Percentiles rank a stretch among this genome's conserved stretches.
Evolutionary conservation across 768 basidiomycete species (phyloP).

Genomic region (Cytidiella melzeri): DNA sequence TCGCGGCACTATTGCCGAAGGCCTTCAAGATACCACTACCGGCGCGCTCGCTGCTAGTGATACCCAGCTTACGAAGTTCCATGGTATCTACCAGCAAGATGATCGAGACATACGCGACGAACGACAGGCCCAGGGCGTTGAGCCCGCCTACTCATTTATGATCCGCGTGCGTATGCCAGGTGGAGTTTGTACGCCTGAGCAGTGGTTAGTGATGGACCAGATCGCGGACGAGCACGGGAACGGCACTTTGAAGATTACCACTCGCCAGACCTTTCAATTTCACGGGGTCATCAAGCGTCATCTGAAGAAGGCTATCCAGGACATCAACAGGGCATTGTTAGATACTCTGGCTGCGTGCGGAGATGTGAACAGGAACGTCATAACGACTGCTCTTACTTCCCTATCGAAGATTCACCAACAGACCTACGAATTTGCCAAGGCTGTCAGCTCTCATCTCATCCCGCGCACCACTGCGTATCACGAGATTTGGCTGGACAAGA

Average conservation of each 20-base stretch:
- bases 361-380: constrained; percentile 95
- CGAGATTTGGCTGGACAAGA: constrained; percentile 99
- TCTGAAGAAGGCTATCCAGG: constrained; percentile 93
- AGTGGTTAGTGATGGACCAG: constrained; percentile 95
- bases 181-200: constrained; percentile 85
- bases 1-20: constrained; percentile 92
- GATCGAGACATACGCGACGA: constrained; percentile 98
- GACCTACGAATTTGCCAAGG: constrained; percentile 80
- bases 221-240: constrained; percentile 95
- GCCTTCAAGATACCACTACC: constrained; percentile 77
- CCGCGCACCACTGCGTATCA: constrained; percentile 93
- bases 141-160: constrained; percentile 98
- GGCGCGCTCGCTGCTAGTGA: constrained; percentile 90
- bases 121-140: constrained; percentile 84
- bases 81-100: constrained; percentile 94
- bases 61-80: constrained; percentile 96
- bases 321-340: constrained; percentile 83
- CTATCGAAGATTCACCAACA: constrained; percentile 80
- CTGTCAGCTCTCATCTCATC: constrained; percentile 78
- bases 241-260: constrained; percentile 95
- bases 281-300: constrained; percentile 98
- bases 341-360: constrained; percentile 98
- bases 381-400: constrained; percentile 87
- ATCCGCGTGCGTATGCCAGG: constrained; percentile 95
- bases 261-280: constrained; percentile 98